These are phyloP conservation scores for Gynandropsis gynandra DNA, from an alignment of 345 rosid species.

Conservation along the genomic window DNA sequence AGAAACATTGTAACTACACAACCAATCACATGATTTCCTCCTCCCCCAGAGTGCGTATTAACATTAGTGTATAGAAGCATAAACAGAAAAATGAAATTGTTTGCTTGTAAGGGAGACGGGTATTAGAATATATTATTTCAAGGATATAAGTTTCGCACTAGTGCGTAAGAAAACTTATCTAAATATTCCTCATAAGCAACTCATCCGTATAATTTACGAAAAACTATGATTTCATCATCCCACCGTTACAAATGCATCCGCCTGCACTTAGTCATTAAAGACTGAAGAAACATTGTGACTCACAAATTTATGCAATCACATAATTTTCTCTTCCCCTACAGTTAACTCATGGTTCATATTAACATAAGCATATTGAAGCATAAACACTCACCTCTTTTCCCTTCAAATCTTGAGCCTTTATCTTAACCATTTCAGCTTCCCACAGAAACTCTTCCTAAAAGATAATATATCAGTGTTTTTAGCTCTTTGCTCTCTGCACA, in stretches of 20 bases:
- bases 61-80: slow-evolving; percentile 16
- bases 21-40: slow-evolving; percentile 2
- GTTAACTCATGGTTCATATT: slow-evolving; percentile 11
- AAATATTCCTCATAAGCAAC: slow-evolving; percentile 11
- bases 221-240: too few species aligned
- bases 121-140: too few species aligned
- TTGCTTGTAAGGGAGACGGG: too few species aligned
- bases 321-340: slow-evolving; percentile 5
- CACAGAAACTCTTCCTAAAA: slow-evolving; percentile 91
- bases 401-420: slow-evolving; percentile 95
- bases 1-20: slow-evolving; percentile 5
- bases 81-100: too few species aligned
- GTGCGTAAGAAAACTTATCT: too few species aligned
- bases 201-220: too few species aligned
- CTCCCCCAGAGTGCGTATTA: slow-evolving; percentile 13
- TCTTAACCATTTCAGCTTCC: slow-evolving; percentile 98
- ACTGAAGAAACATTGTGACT: slow-evolving; percentile 5
- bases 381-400: slow-evolving; percentile 81
- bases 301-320: slow-evolving; percentile 7
- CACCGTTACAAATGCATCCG: too few species aligned
- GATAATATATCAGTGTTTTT: slow-evolving; percentile 14
- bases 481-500: slow-evolving; percentile 13
- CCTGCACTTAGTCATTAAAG: too few species aligned
- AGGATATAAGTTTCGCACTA: too few species aligned
- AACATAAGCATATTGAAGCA: slow-evolving; percentile 18